A percentile compares a stretch with the other conserved stretches of the same genome.
These are phyloP conservation scores for Ilex asprella DNA, from an alignment of 257 asterid species.

Conservation along the genomic window DNA sequence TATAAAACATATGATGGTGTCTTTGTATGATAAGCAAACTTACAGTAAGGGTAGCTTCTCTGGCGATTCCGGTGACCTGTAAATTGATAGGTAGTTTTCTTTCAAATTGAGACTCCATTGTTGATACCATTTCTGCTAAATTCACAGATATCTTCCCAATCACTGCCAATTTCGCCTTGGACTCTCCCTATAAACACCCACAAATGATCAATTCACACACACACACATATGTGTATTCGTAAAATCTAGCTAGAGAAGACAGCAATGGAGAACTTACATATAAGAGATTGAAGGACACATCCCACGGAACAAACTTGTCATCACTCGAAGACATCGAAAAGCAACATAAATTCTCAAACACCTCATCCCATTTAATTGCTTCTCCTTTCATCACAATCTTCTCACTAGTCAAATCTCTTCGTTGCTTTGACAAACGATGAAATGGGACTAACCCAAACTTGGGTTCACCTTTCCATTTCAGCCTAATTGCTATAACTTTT, in stretches of 20 bases:
- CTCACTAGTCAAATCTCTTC: constrained; percentile 29
- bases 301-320: constrained; percentile 45
- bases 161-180: constrained; percentile 35
- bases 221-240: no score
- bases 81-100: constrained; percentile 41
- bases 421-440: constrained; percentile 20
- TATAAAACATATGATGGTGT: no score
- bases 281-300: constrained; percentile 29
- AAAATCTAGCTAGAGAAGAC: not conserved
- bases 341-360: constrained; percentile 48
- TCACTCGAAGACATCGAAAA: constrained; percentile 29
- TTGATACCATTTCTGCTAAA: constrained; percentile 45
- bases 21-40: not conserved
- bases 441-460: constrained; percentile 45
- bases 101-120: constrained; percentile 29
- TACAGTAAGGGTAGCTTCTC: constrained; percentile 53
- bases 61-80: constrained; percentile 29
- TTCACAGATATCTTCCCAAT: constrained; percentile 47
- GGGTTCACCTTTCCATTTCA: constrained; percentile 68
- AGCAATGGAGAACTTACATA: constrained; percentile 23
- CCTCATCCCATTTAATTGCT: constrained; percentile 38
- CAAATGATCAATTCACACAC: no score
- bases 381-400: constrained; percentile 17
- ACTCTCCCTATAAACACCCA: constrained; percentile 27
- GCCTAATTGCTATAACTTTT: constrained; percentile 27